Base-by-base conservation (phyloP, 2,329 filamentous ascomycete genomes). In the Keithomyces neogunnii region DNA sequence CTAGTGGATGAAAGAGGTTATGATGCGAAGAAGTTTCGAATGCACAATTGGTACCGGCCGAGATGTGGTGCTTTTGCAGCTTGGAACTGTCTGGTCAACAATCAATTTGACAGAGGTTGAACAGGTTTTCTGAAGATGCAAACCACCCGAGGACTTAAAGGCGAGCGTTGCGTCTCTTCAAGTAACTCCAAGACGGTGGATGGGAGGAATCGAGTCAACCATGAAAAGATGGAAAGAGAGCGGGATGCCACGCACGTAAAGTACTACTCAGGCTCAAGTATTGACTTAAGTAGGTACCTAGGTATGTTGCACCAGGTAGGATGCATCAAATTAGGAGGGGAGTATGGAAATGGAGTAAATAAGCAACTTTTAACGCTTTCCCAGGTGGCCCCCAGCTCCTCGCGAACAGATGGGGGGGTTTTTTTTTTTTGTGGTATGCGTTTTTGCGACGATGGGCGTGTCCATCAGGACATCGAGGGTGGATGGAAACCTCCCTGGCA, bases 401-500 rank as follows among this genome's bases (percentile, higher is more conserved):
- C 40, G 26, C 28, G 30, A 32, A 40, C 31, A 38, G 45, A 42
- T 40, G 38, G 48, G 31, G 19, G 19, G 19, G 19, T 1, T 19
- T 19, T 50, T 45, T 40, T 44, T 47, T 29, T 49, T 47, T 44
- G 35, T 45, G 32, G 36, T 45, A 48, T 45, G 48, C 33, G 38
- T 26, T 50, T 50, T 35, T 46, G 51, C 45, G 40, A 51, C 26
- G 35, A 35, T 33, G 42, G 47, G 42, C 36, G 32, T 40, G 48
- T 48, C 30, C 48, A 31, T 32, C 43, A 33, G 48, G 44, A 5
- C 9, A 36, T 36, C 19, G 55, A 59, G 51, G 19, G 56, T 60
- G 60, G 56, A 59, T 54, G 57, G 55, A 30, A 26, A 5, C 26
- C 40, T 40, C 40, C 26, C 45, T 47, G 45, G 31, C 45, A 35